Conservation (phyloP, 75 land plant species). For the Sequoia sempervirens region DNA sequence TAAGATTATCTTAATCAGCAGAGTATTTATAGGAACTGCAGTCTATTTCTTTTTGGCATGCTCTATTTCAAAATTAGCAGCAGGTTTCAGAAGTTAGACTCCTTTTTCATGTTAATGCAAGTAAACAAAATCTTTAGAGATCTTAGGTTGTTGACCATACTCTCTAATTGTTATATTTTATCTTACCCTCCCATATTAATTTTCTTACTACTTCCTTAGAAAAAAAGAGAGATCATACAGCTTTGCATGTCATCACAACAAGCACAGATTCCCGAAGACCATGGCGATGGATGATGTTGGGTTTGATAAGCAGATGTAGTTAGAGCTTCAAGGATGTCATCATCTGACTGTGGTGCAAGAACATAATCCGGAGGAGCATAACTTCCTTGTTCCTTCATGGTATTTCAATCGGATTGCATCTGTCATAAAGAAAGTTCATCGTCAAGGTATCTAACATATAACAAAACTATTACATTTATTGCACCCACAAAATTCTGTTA, state of each 20-base stretch:
- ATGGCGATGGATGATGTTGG: conserved; percentile 25
- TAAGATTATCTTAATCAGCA: neutral
- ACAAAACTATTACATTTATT: neutral
- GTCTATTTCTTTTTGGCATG: neutral
- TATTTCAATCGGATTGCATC: neutral
- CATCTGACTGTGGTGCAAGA: conserved; percentile 43
- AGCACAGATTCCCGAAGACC: conserved; percentile 95
- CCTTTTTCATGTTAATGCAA: neutral
- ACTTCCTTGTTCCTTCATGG: conserved; percentile 22
- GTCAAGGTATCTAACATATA: neutral
- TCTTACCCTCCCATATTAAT: conserved; percentile 1
- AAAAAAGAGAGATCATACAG: conserved; percentile 46
- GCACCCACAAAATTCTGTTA: neutral
- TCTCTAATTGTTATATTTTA: neutral
- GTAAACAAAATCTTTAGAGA: neutral
- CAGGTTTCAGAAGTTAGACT: neutral
- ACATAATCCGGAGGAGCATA: conserved; percentile 60
- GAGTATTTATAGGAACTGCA: neutral
- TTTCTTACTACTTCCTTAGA: neutral
- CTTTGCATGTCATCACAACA: conserved; percentile 84
- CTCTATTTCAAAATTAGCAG: neutral
- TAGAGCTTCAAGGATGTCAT: conserved; percentile 14
- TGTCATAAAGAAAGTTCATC: neutral
- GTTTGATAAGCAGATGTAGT: neutral
- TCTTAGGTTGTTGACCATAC: conserved; percentile 5